Conservation (phyloP, 2,329 filamentous ascomycete genomes). For the Fusarium zealandicum region DNA sequence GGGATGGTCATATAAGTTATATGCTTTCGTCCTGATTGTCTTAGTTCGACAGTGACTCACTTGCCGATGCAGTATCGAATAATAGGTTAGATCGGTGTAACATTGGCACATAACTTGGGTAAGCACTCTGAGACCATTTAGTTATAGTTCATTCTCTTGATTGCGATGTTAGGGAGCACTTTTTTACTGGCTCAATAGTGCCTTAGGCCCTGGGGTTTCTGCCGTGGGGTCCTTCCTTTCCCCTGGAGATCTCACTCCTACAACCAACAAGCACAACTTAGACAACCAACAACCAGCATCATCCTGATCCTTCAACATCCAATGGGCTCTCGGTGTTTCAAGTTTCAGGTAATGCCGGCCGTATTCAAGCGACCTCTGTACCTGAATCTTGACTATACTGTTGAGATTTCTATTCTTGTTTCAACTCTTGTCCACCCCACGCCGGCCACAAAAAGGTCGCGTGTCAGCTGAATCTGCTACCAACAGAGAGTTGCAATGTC, state of each 20-base stretch:
- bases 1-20: not conserved
- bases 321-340: not conserved
- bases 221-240: too few species aligned
- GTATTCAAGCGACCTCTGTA: not conserved
- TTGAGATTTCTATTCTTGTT: constrained; percentile 6
- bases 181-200: too few species aligned
- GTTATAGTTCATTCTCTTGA: too few species aligned
- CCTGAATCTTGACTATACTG: not conserved
- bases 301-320: constrained; percentile 49
- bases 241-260: constrained; percentile 51
- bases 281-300: constrained; percentile 33
- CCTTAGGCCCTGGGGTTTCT: too few species aligned
- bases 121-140: too few species aligned
- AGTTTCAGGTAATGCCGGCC: constrained; percentile 19
- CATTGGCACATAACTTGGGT: not conserved
- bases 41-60: constrained; percentile 1
- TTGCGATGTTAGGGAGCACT: too few species aligned
- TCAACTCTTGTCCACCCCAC: not conserved
- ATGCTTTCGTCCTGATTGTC: not conserved
- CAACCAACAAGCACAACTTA: constrained; percentile 22
- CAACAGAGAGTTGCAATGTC: constrained; percentile 4
- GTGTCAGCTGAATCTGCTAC: not conserved
- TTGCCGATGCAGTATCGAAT: not conserved
- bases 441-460: constrained; percentile 42
- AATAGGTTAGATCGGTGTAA: constrained; percentile 1